Evolutionary conservation across 345 rosid genomes (phyloP).

Genomic region (Cardiospermum halicacabum): DNA sequence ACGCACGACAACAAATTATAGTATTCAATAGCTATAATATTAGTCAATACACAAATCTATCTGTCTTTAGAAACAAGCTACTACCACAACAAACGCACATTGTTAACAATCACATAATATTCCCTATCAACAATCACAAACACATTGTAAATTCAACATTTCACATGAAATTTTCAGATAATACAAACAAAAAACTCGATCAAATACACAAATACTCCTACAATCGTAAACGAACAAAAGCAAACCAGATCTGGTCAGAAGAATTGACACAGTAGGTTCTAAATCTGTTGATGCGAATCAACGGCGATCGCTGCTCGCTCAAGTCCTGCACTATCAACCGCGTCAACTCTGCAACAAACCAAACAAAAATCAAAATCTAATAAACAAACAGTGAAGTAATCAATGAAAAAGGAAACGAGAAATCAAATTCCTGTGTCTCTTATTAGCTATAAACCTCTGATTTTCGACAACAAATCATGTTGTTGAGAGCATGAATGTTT

Average conservation of each 20-base stretch:
- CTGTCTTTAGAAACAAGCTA: not conserved
- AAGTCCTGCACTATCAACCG: slow-evolving; percentile 49
- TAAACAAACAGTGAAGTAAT: not conserved
- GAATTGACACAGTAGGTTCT: slow-evolving; percentile 54
- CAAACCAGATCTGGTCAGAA: slow-evolving; percentile 47
- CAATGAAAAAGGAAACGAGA: not conserved
- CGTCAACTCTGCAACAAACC: slow-evolving; percentile 45
- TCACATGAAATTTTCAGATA: too few species aligned
- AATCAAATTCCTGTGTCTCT: not conserved
- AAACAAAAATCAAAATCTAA: not conserved
- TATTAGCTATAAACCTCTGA: slow-evolving; percentile 40
- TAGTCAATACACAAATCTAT: too few species aligned
- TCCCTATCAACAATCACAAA: not conserved
- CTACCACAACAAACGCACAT: not conserved
- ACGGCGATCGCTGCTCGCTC: slow-evolving; percentile 42
- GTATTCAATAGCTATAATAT: too few species aligned
- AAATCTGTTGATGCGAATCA: slow-evolving; percentile 47
- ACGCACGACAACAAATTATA: too few species aligned
- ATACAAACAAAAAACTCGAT: not conserved
- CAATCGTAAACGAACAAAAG: not conserved
- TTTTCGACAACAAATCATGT: slow-evolving; percentile 36
- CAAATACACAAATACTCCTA: not conserved
- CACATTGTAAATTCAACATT: not conserved
- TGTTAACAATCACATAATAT: not conserved
- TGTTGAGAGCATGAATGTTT: slow-evolving; percentile 23